phyloP scores from a whole-genome alignment of 2,329 filamentous ascomycete species.

The Penicillium sp. region DNA sequence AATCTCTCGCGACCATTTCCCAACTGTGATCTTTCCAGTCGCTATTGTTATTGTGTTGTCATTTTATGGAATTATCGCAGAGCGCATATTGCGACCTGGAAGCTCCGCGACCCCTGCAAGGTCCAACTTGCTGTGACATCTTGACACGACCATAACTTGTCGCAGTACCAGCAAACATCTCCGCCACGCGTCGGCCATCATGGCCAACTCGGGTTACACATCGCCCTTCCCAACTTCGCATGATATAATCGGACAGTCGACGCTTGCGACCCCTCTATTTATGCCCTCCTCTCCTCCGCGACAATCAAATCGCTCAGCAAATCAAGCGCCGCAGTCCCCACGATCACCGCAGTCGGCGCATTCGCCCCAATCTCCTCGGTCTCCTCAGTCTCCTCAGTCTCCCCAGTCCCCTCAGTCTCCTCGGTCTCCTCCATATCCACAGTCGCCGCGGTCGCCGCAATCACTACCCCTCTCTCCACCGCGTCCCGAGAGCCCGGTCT shows the following conservation, averaged over 20 bases:
- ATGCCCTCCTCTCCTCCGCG: slow-evolving; percentile 34
- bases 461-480: slow-evolving; percentile 17
- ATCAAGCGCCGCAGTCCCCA: slow-evolving; percentile 16
- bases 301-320: slow-evolving; percentile 10
- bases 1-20: background rate
- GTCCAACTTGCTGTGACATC: background rate
- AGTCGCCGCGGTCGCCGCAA: background rate
- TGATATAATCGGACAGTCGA: slow-evolving; percentile 39
- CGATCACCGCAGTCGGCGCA: background rate
- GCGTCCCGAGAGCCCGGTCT: slow-evolving; percentile 19
- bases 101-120: background rate
- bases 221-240: slow-evolving; percentile 38
- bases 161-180: slow-evolving; percentile 3
- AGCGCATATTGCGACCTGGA: background rate
- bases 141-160: slow-evolving; percentile 1
- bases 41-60: slow-evolving; percentile 14
- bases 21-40: slow-evolving; percentile 6
- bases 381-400: slow-evolving; percentile 16
- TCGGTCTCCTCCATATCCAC: background rate
- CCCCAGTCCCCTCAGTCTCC: background rate
- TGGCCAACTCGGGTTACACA: slow-evolving; percentile 34
- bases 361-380: background rate
- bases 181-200: slow-evolving; percentile 19
- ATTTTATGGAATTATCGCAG: background rate
- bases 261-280: slow-evolving; percentile 32